Base-by-base conservation (phyloP, 495 filamentous ascomycete species). In the Paragyromitra xinjiangensis region DNA sequence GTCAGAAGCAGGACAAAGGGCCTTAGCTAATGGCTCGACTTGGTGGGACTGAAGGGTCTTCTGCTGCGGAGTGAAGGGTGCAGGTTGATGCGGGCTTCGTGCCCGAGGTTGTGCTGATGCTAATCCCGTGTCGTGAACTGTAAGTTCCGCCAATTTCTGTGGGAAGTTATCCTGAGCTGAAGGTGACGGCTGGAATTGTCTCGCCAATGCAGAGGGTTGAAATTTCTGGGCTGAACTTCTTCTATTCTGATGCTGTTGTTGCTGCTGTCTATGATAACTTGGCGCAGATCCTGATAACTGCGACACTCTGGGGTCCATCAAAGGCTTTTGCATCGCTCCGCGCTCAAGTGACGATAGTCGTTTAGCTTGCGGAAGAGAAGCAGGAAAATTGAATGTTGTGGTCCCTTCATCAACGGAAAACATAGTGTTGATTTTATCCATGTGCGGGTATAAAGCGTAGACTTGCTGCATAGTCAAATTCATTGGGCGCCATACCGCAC, bases 401-500 rank as follows among this genome's bases (percentile, higher is more conserved):
- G 1, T 1, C 1, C 53, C 67, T 48, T 29, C 67, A 22, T 59
- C 53, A 14, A 19, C 9, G 4, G 67, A 59, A 45, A 69, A 44
- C 14, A 3, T 14, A n/a, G 45, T 42, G 6, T 9, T 40, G 40
- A 7, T 26, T 44, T 14, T 59, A 12, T 69, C 53, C 8, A 56
- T 11, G 12, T 56, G 22, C 1, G 22, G 11, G 37, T 69, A 37
- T n/a, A 45, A 6, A 3, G 40, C 24, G 12, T 69, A 59, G 40
- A n/a, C 42, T 45, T n/a, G 6, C 6, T 40, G 67, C 67, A 69
- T 69, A 22, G 3, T 4, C 3, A 4, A 16, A 29, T 1, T 12
- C 29, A 64, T 73, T 0, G n/a, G n/a, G 22, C 61, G 68, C 61
- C 70, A 59, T 11, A 14, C 2, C 9, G 69, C 50, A 3, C 61